Percentiles rank a stretch among this genome's conserved stretches.
Conservation (phyloP, 768 basidiomycete species). For the Boletus insuetus region DNA sequence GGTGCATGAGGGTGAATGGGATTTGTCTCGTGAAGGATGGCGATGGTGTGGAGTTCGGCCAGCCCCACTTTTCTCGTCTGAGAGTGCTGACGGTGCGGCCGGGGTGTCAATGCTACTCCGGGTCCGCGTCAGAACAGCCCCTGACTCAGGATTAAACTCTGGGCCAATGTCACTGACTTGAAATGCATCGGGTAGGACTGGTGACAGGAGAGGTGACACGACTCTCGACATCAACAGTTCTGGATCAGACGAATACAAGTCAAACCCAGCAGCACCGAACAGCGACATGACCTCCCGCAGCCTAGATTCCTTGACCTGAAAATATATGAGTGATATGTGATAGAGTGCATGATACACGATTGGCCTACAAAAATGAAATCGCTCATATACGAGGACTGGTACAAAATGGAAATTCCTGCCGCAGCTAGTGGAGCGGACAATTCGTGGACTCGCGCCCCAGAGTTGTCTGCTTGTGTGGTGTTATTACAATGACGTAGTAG, state of each 20-base stretch:
- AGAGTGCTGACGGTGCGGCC: conserved; percentile 12
- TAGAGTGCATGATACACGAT: neutral
- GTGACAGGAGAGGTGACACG: conserved; percentile 32
- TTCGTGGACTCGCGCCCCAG: conserved; percentile 71
- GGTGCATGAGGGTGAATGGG: conserved; percentile 52
- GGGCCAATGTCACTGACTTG: conserved; percentile 27
- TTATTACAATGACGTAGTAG: neutral
- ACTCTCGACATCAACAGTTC: conserved; percentile 33
- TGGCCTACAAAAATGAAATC: conserved; percentile 75
- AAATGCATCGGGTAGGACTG: conserved; percentile 30
- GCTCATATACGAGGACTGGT: conserved; percentile 80
- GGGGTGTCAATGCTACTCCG: conserved; percentile 39
- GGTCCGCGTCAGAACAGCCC: conserved; percentile 50
- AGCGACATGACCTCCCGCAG: conserved; percentile 62
- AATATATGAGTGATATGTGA: conserved; percentile 2
- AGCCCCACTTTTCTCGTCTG: conserved; percentile 1
- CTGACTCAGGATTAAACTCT: conserved; percentile 33
- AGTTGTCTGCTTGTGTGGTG: conserved; percentile 45
- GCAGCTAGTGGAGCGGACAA: conserved; percentile 73
- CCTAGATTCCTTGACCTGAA: conserved; percentile 64
- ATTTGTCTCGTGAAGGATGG: conserved; percentile 36
- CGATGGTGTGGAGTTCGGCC: conserved; percentile 5
- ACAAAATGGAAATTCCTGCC: conserved; percentile 77
- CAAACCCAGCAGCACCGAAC: conserved; percentile 60
- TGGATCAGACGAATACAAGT: conserved; percentile 53